Evolutionary conservation across 768 basidiomycete species (phyloP).

Genomic region (Auricularia cornea): DNA sequence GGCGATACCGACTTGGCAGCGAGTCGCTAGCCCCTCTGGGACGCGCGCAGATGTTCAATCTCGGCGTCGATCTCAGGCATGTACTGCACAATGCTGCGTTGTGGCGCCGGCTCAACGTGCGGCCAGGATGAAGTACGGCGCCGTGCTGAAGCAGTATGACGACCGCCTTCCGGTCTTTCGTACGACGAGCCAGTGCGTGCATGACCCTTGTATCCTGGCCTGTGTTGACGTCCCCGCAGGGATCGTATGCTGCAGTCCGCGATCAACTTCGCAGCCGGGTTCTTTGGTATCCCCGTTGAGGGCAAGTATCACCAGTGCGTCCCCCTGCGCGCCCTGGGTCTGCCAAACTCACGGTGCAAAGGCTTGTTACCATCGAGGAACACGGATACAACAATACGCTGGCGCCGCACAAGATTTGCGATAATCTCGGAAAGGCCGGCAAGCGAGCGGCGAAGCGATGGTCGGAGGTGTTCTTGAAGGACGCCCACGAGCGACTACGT

Average conservation of each 20-base stretch:
- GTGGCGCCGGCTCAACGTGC: not conserved
- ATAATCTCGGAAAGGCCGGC: constrained; percentile 16
- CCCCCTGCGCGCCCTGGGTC: no score
- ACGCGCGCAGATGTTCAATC: constrained; percentile 73
- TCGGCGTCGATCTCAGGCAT: constrained; percentile 48
- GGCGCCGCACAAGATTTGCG: constrained; percentile 28
- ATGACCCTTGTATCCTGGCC: not conserved
- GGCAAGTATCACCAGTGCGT: constrained; percentile 57
- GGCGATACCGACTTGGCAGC: constrained; percentile 34
- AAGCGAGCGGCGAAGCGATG: constrained; percentile 22
- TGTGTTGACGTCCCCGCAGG: not conserved
- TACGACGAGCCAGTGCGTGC: constrained; percentile 56
- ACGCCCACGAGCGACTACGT: constrained; percentile 15
- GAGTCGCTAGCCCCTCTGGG: constrained; percentile 78
- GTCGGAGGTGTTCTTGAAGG: constrained; percentile 32
- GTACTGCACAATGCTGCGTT: not conserved
- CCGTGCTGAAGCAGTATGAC: constrained; percentile 51
- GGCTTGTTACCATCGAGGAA: constrained; percentile 62
- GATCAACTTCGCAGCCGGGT: constrained; percentile 51
- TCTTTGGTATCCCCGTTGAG: constrained; percentile 62
- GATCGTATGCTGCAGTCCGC: constrained; percentile 23
- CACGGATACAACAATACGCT: constrained; percentile 43
- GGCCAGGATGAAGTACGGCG: constrained; percentile 39
- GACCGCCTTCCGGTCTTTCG: constrained; percentile 64
- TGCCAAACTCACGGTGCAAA: not conserved